Evolutionary conservation across 129 eudicot genomes (phyloP), one percentile per base, ranked within the genome.

Genomic region (Dittrichia graveolens): DNA sequence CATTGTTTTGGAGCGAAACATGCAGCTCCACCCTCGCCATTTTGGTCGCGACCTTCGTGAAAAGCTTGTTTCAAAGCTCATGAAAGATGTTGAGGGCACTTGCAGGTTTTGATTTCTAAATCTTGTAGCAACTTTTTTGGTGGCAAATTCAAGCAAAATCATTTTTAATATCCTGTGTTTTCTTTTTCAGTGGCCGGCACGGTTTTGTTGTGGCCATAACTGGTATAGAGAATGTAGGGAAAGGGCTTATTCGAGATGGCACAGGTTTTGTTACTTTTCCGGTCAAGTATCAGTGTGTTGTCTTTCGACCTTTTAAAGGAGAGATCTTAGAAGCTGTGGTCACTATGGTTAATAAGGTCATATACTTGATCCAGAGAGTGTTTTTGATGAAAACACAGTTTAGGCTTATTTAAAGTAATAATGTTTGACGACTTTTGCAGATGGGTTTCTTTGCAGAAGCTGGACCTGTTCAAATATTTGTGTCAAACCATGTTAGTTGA

Each of bases 371-470:
- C n/a, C 7, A 44, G 1, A 12, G 52, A 9, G 6, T 44, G 14
- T 45, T 47, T 24, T 73, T 55, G 53, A 75, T 73, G 44, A 5
- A 62, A 43, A 37, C 37, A 35, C 3, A 4, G 8, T 65, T 65
- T 52, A 16, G 39, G 11, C 7, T 47, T 38, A 8, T 19, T 49
- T 5, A 42, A n/a, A 15, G 4, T 8, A 43, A 6, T 43, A n/a
- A 0, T 56, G 40, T 6, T 18, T 81, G 4, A 34, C 19, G 0
- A 38, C 18, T 82, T 42, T 44, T 78, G 86, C 91, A 91, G 98
- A 92, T 92, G 96, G 98, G 98, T 18, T 92, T 92, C 67, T 92
- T 92, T 54, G 96, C 96, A 50, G 97, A 92, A 76, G 96, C 92
- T 11, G 97, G 97, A 4, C 97, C 96, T 38, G 97, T 91, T 58